Evolutionary conservation across 225 moss, liverwort and hornwort genomes (phyloP).

Genomic region (Pleurozium schreberi): DNA sequence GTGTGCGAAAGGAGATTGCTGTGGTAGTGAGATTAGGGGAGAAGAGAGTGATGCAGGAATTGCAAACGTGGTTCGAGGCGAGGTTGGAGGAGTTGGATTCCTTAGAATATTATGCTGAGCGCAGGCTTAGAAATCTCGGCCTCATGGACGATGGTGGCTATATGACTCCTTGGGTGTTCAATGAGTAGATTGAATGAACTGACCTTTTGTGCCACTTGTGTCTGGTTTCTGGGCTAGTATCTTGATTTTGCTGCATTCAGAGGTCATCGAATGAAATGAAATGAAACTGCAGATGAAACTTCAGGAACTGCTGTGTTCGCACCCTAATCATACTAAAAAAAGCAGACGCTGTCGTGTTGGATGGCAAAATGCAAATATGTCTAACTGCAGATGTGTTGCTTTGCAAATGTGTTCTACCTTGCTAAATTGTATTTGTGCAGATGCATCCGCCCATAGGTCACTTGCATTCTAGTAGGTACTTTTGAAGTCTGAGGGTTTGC

Average conservation of each 20-base stretch:
- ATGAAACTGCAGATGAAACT: too few species aligned
- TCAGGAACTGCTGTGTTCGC: not conserved
- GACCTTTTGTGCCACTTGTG: not conserved
- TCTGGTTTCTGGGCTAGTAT: not conserved
- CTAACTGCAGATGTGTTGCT: not conserved
- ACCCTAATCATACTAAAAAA: not conserved
- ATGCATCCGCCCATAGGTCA: not conserved
- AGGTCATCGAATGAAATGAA: not conserved
- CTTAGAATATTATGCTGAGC: constrained; percentile 88
- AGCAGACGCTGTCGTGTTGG: not conserved
- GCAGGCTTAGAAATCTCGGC: constrained; percentile 76
- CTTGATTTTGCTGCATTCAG: not conserved
- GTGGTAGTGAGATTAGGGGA: constrained; percentile 79
- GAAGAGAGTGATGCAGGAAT: constrained; percentile 84
- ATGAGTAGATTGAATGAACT: constrained; percentile 2
- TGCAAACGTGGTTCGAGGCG: constrained; percentile 94
- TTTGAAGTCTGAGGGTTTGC: not conserved
- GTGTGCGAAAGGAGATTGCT: constrained; percentile 51
- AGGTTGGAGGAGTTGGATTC: constrained; percentile 59
- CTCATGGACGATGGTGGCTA: constrained; percentile 85
- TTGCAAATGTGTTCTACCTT: not conserved
- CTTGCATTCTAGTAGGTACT: not conserved
- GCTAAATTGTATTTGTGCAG: not conserved
- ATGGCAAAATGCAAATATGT: not conserved
- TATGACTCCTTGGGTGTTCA: constrained; percentile 94